A percentile compares a stretch with the other conserved stretches of the same genome.
phyloP scores from a whole-genome alignment of 2,329 filamentous ascomycete species.

The Botrytis medusae region DNA sequence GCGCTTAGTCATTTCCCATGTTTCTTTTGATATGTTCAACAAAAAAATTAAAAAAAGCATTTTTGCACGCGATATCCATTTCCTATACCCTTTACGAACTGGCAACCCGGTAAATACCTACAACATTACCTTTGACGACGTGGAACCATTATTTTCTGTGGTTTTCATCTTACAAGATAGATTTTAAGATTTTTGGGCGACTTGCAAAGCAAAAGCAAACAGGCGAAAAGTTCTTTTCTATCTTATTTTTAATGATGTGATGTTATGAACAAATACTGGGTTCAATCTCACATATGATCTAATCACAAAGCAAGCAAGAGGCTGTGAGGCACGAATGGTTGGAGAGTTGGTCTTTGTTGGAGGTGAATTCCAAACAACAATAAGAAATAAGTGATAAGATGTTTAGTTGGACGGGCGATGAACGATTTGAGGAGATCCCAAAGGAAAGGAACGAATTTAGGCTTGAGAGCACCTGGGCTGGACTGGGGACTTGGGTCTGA shows the following conservation, averaged over 20 bases:
- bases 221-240: constrained; percentile 16
- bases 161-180: constrained; percentile 22
- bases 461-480: neutral
- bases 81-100: constrained; percentile 38
- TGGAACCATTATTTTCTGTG: constrained; percentile 25
- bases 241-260: constrained; percentile 22
- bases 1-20: constrained; percentile 38
- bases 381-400: constrained; percentile 21
- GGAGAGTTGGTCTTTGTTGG: constrained; percentile 34
- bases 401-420: constrained; percentile 11
- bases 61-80: constrained; percentile 38
- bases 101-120: constrained; percentile 40
- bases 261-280: constrained; percentile 20
- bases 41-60: constrained; percentile 31
- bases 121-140: constrained; percentile 36
- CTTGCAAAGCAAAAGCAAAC: constrained; percentile 9
- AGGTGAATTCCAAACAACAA: constrained; percentile 35
- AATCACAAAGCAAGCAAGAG: constrained; percentile 29
- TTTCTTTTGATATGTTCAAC: constrained; percentile 34
- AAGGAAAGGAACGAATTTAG: neutral
- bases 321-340: constrained; percentile 23
- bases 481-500: neutral
- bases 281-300: constrained; percentile 24
- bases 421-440: neutral
- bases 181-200: constrained; percentile 14